phyloP scores from a whole-genome alignment of 2,329 filamentous ascomycete genomes.

The Stemphylium lycopersici region DNA sequence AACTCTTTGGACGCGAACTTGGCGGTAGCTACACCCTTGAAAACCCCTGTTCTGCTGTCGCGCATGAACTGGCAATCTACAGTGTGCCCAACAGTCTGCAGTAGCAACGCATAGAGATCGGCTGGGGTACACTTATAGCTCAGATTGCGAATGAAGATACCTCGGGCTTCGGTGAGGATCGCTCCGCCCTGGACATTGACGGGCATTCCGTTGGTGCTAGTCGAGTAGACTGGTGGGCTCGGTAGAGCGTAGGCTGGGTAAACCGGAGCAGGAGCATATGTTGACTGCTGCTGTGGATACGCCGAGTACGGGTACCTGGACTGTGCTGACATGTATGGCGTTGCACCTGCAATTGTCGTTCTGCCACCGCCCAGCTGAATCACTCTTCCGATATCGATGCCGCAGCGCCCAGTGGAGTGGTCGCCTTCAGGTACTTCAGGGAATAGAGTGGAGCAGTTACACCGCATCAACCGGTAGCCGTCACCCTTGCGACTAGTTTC shows the following conservation, averaged over 20 bases:
- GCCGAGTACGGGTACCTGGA: conserved; percentile 30
- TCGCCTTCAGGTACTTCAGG: conserved; percentile 27
- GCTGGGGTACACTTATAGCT: conserved; percentile 33
- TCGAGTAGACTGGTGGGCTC: conserved; percentile 34
- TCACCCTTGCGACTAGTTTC: conserved; percentile 36
- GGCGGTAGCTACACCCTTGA: conserved; percentile 44
- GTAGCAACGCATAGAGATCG: conserved; percentile 37
- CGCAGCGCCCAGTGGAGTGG: conserved; percentile 39
- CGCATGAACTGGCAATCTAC: conserved; percentile 34
- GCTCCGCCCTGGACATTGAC: conserved; percentile 48
- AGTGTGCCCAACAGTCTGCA: conserved; percentile 34
- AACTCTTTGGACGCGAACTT: conserved; percentile 39
- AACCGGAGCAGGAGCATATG: conserved; percentile 25
- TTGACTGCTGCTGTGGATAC: conserved; percentile 21
- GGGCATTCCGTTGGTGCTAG: conserved; percentile 41
- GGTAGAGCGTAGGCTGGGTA: conserved; percentile 28
- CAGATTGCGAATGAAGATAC: conserved; percentile 45
- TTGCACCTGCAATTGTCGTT: conserved; percentile 9
- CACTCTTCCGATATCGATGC: conserved; percentile 38
- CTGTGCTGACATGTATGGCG: conserved; percentile 26
- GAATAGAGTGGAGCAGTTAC: conserved; percentile 44
- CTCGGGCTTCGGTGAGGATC: conserved; percentile 45
- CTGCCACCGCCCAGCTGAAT: conserved; percentile 24
- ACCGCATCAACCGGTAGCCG: conserved; percentile 38
- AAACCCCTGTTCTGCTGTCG: conserved; percentile 31